Conservation (phyloP, 768 basidiomycete genomes). For the Phylloporus scabripes region DNA sequence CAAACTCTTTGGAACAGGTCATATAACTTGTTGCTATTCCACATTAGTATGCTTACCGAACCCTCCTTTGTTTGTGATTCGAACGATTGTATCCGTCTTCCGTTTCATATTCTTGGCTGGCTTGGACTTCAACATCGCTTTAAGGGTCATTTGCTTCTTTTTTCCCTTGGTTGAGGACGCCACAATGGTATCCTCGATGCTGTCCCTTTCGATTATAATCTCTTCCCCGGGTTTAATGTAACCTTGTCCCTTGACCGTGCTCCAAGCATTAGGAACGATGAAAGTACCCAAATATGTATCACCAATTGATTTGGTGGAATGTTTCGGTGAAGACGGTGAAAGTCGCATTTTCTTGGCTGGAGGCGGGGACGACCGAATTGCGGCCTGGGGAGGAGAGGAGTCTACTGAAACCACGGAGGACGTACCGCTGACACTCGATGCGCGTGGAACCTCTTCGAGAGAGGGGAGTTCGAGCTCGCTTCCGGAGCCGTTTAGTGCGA, state of each 20-base stretch:
- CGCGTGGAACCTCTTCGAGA: conserved; percentile 31
- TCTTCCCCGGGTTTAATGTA: conserved; percentile 64
- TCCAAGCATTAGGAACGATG: conserved; percentile 70
- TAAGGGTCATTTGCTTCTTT: conserved; percentile 63
- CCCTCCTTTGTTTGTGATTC: conserved; percentile 57
- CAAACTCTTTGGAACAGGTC: conserved; percentile 54
- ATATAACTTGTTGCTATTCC: neutral
- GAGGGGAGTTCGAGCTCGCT: conserved; percentile 34
- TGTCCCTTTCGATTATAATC: conserved; percentile 54
- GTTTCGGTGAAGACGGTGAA: conserved; percentile 25
- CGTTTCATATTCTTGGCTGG: conserved; percentile 44
- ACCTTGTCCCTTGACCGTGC: conserved; percentile 66
- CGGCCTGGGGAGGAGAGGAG: conserved; percentile 24
- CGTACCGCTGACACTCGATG: conserved; percentile 38
- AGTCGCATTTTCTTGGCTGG: conserved; percentile 53
- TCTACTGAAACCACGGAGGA: conserved; percentile 29
- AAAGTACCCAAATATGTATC: conserved; percentile 65
- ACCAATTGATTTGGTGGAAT: conserved; percentile 21
- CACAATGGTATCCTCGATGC: conserved; percentile 27
- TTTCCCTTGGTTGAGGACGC: conserved; percentile 27
- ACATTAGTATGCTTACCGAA: conserved; percentile 45
- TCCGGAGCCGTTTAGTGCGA: conserved; percentile 26
- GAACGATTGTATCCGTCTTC: conserved; percentile 58
- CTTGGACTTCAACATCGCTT: conserved; percentile 60
- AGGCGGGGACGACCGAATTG: conserved; percentile 19